These are phyloP conservation scores for Boletellus dicymbophilus DNA, from an alignment of 1,284 basidiomycete species.

Conservation along the genomic window DNA sequence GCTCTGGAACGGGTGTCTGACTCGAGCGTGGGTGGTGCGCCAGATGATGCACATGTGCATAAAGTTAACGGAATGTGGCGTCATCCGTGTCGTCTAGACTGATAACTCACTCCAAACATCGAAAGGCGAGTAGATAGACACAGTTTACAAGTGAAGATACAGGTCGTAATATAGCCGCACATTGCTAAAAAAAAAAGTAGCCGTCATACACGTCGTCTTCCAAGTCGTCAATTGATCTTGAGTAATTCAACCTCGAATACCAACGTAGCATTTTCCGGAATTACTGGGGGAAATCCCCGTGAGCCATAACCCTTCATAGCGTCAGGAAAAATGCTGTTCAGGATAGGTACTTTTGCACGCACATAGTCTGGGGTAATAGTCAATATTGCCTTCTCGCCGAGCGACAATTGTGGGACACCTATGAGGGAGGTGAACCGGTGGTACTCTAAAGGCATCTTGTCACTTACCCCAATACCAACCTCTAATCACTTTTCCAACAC, in stretches of 20 bases:
- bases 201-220: constrained; percentile 19
- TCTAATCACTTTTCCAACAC: constrained; percentile 80
- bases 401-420: constrained; percentile 77
- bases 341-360: constrained; percentile 31
- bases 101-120: constrained; percentile 1
- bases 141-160: constrained; percentile 20
- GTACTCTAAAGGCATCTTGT: background rate
- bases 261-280: constrained; percentile 77
- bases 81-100: background rate
- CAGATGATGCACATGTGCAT: background rate
- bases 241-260: constrained; percentile 83
- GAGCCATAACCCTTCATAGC: constrained; percentile 61
- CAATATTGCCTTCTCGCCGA: constrained; percentile 77
- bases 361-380: constrained; percentile 72
- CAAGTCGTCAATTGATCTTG: constrained; percentile 55
- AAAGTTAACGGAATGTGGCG: background rate
- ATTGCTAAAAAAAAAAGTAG: constrained; percentile 12
- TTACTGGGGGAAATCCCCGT: constrained; percentile 79
- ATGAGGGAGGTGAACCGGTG: constrained; percentile 12
- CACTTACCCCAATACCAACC: constrained; percentile 89
- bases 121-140: constrained; percentile 13
- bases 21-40: too few relatives aligned
- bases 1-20: background rate
- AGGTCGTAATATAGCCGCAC: constrained; percentile 23
- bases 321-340: constrained; percentile 3